Evolutionary conservation across 805 yeast genomes (phyloP).

Genomic region (Wickerhamomyces alni): DNA sequence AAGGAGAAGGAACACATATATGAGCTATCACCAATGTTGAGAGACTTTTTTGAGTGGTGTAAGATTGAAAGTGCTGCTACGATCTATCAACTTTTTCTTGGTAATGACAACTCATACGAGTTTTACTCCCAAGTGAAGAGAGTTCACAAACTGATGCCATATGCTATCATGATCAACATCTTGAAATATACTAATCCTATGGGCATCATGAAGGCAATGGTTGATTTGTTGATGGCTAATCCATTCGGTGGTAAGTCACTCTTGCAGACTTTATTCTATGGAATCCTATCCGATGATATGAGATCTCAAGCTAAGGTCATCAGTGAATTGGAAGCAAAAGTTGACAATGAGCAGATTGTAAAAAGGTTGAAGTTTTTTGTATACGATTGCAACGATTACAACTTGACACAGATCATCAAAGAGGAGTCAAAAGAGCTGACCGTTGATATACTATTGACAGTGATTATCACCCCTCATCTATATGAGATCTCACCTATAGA

Average conservation of each 20-base stretch:
- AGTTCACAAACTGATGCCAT: conserved; percentile 77
- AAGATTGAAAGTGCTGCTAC: conserved; percentile 82
- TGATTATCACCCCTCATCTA: conserved; percentile 20
- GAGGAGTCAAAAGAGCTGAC: conserved; percentile 15
- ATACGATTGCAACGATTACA: conserved; percentile 27
- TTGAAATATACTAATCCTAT: conserved; percentile 84
- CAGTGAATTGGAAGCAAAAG: conserved; percentile 35
- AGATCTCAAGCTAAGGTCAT: conserved; percentile 53
- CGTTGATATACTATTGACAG: conserved; percentile 15
- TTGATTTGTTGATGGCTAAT: conserved; percentile 79
- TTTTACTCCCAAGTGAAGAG: conserved; percentile 63
- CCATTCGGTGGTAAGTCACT: conserved; percentile 65
- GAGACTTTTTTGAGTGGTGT: conserved; percentile 73
- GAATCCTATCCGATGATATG: conserved; percentile 70
- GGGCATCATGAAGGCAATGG: conserved; percentile 68
- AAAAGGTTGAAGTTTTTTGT: conserved; percentile 26
- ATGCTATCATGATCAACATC: conserved; percentile 67
- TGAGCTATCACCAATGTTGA: conserved; percentile 60
- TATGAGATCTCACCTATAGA: conserved; percentile 9
- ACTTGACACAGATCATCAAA: conserved; percentile 23
- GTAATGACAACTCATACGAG: conserved; percentile 77
- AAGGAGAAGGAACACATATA: conserved; percentile 44
- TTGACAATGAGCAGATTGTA: conserved; percentile 23
- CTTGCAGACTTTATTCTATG: conserved; percentile 67
- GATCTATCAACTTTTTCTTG: conserved; percentile 71